Percentiles rank a stretch among this genome's conserved stretches.
phyloP scores from a whole-genome alignment of 2,329 filamentous ascomycete species.

The Periconia sp. region DNA sequence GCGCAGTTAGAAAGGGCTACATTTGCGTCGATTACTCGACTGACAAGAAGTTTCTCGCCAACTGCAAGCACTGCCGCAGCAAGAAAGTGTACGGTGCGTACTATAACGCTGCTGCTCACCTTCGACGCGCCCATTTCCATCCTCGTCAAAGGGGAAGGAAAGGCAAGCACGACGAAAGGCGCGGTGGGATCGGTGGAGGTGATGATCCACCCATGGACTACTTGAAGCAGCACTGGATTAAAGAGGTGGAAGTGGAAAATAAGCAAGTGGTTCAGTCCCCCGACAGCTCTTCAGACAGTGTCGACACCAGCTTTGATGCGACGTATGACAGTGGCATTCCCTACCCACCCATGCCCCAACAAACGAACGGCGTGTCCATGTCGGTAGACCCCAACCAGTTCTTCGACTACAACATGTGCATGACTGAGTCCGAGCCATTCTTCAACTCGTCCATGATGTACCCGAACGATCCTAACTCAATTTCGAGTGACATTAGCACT shows the following conservation, averaged over 20 bases:
- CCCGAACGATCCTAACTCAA: slow-evolving; percentile 13
- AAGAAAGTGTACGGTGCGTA: slow-evolving; percentile 86
- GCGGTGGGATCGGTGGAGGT: slow-evolving; percentile 68
- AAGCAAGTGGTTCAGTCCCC: slow-evolving; percentile 22
- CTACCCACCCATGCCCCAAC: slow-evolving; percentile 1
- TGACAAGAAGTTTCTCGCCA: slow-evolving; percentile 70
- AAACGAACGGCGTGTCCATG: slow-evolving; percentile 12
- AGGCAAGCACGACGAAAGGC: slow-evolving; percentile 64
- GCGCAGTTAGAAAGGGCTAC: slow-evolving; percentile 63
- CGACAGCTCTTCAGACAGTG: slow-evolving; percentile 29
- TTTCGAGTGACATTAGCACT: slow-evolving; percentile 16
- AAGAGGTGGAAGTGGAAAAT: slow-evolving; percentile 58
- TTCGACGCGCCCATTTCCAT: slow-evolving; percentile 87
- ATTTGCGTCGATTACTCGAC: slow-evolving; percentile 66
- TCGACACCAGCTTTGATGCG: slow-evolving; percentile 10
- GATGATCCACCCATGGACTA: slow-evolving; percentile 66
- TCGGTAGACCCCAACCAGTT: slow-evolving; percentile 22
- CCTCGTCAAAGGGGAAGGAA: slow-evolving; percentile 65
- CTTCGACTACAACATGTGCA: slow-evolving; percentile 26
- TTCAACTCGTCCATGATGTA: slow-evolving; percentile 25
- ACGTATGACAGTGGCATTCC: slow-evolving; percentile 10
- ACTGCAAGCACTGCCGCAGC: slow-evolving; percentile 82
- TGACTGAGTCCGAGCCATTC: slow-evolving; percentile 25
- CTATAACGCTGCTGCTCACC: slow-evolving; percentile 92
- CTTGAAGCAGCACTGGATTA: slow-evolving; percentile 65